Conservation (phyloP, 129 eudicot genomes). For the Arctium minus region DNA sequence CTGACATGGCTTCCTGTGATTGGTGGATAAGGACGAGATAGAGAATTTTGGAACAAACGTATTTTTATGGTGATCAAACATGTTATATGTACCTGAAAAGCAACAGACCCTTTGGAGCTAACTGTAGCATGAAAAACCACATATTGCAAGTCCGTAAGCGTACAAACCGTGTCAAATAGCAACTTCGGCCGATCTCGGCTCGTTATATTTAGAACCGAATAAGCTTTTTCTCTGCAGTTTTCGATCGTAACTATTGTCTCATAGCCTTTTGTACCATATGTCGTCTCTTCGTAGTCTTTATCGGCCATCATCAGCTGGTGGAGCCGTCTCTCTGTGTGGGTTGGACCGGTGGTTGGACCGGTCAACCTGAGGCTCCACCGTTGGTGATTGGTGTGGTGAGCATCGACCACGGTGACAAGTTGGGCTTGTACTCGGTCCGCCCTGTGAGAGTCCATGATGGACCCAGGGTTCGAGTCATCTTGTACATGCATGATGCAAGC, state of each 20-base stretch:
- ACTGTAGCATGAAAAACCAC: slow-evolving; percentile 86
- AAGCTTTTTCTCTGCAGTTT: slow-evolving; percentile 56
- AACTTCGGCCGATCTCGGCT: slow-evolving; percentile 82
- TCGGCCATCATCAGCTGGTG: slow-evolving; percentile 91
- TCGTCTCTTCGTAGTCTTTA: slow-evolving; percentile 43
- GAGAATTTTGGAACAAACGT: neutral
- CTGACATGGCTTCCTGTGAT: neutral
- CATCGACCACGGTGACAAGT: slow-evolving; percentile 61
- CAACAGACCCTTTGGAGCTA: slow-evolving; percentile 54
- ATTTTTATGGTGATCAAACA: neutral
- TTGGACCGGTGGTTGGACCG: slow-evolving; percentile 33
- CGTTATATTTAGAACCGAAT: slow-evolving; percentile 61
- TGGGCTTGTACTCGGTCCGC: slow-evolving; percentile 58
- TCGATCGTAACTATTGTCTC: slow-evolving; percentile 48
- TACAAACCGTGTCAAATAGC: slow-evolving; percentile 78
- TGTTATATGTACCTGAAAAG: slow-evolving; percentile 54
- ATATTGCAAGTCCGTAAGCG: slow-evolving; percentile 73
- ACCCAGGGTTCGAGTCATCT: slow-evolving; percentile 36
- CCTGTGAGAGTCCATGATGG: slow-evolving; percentile 49
- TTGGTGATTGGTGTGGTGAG: slow-evolving; percentile 60
- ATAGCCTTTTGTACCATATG: slow-evolving; percentile 20
- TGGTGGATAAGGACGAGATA: neutral
- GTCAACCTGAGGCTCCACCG: slow-evolving; percentile 50
- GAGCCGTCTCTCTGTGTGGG: slow-evolving; percentile 88
- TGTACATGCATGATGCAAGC: slow-evolving; percentile 82